Evolutionary conservation across 352 stramenopile genomes (phyloP).

Genomic region (Globisporangium nagaii): DNA sequence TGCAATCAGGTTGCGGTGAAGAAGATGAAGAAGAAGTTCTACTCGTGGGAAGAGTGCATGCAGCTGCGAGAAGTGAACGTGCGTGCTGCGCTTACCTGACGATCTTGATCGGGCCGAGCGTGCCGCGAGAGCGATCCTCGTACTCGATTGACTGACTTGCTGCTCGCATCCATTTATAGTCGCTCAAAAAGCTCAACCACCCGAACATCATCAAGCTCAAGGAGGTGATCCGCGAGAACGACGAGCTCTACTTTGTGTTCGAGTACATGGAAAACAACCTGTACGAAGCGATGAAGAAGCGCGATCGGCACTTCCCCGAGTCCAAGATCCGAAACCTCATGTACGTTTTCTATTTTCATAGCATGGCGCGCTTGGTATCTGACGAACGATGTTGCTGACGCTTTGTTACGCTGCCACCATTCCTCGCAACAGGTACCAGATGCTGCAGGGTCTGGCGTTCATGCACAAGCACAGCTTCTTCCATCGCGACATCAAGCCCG

Average conservation of each 20-base stretch:
- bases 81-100: conserved; percentile 22
- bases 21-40: conserved; percentile 98
- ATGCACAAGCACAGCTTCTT: conserved; percentile 99
- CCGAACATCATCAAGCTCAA: conserved; percentile 98
- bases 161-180: conserved; percentile 33
- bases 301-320: conserved; percentile 87
- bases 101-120: neutral
- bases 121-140: no score
- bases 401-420: no score
- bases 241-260: conserved; percentile 98
- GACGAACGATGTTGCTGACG: neutral
- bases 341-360: no score
- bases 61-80: conserved; percentile 96
- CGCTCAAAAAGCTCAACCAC: conserved; percentile 94
- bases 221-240: conserved; percentile 97
- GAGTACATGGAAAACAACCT: conserved; percentile 99
- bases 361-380: no score
- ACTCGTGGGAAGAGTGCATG: conserved; percentile 95
- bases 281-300: conserved; percentile 96
- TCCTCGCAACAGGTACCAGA: conserved; percentile 93
- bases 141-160: neutral
- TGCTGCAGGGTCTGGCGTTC: conserved; percentile 95
- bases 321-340: conserved; percentile 96
- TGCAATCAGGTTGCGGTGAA: conserved; percentile 89
- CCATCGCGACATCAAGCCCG: conserved; percentile 98